Conservation (phyloP, 1,284 basidiomycete genomes). For the Xerocomus minutiporus region DNA sequence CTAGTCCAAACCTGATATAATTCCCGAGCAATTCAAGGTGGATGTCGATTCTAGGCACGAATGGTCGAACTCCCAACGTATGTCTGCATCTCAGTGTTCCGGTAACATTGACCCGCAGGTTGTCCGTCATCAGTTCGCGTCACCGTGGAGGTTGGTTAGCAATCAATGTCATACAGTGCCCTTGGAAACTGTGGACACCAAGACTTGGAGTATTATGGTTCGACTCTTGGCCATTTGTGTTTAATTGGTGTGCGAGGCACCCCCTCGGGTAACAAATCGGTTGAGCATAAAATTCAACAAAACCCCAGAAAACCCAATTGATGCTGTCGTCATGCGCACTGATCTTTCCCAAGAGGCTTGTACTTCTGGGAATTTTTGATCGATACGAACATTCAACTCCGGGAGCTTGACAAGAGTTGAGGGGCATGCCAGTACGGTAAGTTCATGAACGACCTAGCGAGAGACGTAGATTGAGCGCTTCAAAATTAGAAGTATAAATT, state of each 20-base stretch:
- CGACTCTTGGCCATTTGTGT: neutral
- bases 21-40: too few relatives aligned
- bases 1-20: too few relatives aligned
- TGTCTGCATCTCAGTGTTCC: too few relatives aligned
- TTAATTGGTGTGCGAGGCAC: neutral
- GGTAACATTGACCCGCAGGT: too few relatives aligned
- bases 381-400: neutral
- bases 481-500: neutral
- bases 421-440: neutral
- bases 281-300: neutral
- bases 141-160: neutral
- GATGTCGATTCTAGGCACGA: too few relatives aligned
- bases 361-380: neutral
- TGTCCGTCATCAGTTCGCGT: too few relatives aligned
- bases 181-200: neutral
- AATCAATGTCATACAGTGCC: neutral
- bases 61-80: too few relatives aligned
- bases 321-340: neutral
- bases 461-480: neutral
- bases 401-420: neutral
- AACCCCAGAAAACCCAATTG: neutral
- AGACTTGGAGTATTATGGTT: neutral
- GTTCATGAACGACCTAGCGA: neutral
- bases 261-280: neutral
- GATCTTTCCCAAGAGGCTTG: neutral